These are phyloP conservation scores for Venturiaceae sp. DNA, from an alignment of 2,329 filamentous ascomycete genomes.

Conservation along the genomic window DNA sequence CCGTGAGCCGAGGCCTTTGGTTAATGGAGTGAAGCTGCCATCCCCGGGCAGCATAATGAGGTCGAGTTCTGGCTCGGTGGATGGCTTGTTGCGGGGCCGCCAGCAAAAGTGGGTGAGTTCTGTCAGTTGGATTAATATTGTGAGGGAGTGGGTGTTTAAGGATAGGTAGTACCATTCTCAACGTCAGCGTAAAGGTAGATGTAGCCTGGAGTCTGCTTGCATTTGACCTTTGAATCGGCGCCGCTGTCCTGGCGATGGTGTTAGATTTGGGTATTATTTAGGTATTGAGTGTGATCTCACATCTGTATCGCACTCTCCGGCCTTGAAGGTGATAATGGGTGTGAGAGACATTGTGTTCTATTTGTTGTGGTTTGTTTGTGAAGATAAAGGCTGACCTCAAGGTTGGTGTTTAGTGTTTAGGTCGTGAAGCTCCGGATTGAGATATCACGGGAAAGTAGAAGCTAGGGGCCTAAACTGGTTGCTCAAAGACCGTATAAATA, in stretches of 20 bases:
- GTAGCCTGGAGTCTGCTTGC: constrained; percentile 67
- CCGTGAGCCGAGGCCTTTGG: constrained; percentile 41
- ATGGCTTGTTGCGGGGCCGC: constrained; percentile 64
- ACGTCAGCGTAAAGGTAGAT: constrained; percentile 82
- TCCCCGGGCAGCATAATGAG: constrained; percentile 90
- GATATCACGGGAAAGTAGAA: no score
- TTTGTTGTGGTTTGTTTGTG: neutral
- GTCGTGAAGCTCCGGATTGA: no score
- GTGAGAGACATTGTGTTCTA: constrained; percentile 59
- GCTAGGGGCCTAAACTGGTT: no score
- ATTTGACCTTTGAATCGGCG: constrained; percentile 54
- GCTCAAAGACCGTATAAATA: no score
- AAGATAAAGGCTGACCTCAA: neutral
- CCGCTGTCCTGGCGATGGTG: constrained; percentile 40
- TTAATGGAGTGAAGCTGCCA: constrained; percentile 75
- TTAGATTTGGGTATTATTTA: constrained; percentile 15
- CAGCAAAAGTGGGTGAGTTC: constrained; percentile 96
- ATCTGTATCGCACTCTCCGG: constrained; percentile 63
- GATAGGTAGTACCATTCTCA: constrained; percentile 52
- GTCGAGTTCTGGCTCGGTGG: constrained; percentile 71
- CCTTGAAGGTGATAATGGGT: constrained; percentile 93
- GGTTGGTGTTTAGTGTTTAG: no score
- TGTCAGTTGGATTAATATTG: constrained; percentile 25
- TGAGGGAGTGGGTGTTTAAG: neutral
- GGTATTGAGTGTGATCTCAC: neutral